phyloP scores from a whole-genome alignment of 2,329 filamentous ascomycete species.

The Leptographium galeiforme region DNA sequence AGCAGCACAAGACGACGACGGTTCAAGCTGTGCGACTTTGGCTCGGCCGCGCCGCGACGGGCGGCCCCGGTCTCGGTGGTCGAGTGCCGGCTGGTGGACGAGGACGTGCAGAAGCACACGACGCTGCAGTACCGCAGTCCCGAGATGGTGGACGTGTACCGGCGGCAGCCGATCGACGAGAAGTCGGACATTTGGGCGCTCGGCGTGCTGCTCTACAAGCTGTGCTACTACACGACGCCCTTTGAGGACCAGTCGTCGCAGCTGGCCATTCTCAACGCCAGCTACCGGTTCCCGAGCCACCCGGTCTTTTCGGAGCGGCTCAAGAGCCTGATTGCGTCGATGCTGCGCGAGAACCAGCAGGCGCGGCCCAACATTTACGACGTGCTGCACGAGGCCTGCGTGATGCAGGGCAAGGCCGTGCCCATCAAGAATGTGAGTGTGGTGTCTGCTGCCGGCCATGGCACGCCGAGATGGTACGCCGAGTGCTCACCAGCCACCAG shows the following conservation, averaged over 20 bases:
- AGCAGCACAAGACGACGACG: slow-evolving; percentile 41
- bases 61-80: slow-evolving; percentile 74
- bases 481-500: slow-evolving; percentile 27
- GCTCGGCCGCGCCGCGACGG: slow-evolving; percentile 71
- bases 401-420: slow-evolving; percentile 75
- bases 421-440: slow-evolving; percentile 73
- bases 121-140: slow-evolving; percentile 95
- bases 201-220: slow-evolving; percentile 88
- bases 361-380: slow-evolving; percentile 85
- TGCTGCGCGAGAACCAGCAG: slow-evolving; percentile 75
- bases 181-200: slow-evolving; percentile 98
- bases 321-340: slow-evolving; percentile 80
- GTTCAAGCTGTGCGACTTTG: slow-evolving; percentile 98
- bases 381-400: slow-evolving; percentile 72
- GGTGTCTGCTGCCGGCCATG: no score
- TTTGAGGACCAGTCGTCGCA: slow-evolving; percentile 89
- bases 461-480: no score
- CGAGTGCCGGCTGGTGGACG: slow-evolving; percentile 86
- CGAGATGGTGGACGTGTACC: slow-evolving; percentile 97
- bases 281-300: slow-evolving; percentile 79
- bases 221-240: slow-evolving; percentile 97
- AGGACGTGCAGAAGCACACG: slow-evolving; percentile 93
- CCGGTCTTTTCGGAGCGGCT: slow-evolving; percentile 80
- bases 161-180: slow-evolving; percentile 92
- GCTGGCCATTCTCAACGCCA: slow-evolving; percentile 92